Conservation (phyloP, 2,329 filamentous ascomycete species). For the Arthrobotrys entomopaga region DNA sequence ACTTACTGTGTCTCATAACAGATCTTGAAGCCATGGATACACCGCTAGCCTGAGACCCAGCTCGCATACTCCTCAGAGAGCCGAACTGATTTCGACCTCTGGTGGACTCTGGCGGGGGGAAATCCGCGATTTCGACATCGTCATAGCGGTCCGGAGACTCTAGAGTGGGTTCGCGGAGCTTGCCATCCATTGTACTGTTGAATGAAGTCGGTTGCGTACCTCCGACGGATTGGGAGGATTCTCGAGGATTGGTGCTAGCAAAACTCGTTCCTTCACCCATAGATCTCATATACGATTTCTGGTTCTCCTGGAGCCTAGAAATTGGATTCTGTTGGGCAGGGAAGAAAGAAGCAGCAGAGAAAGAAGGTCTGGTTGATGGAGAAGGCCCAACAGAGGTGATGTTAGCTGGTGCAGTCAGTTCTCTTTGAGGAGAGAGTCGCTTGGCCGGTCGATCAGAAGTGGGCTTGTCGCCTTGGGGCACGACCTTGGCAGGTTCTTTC, state of each 20-base stretch:
- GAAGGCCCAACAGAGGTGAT: not conserved
- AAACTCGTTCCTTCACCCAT: conserved; percentile 9
- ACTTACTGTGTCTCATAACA: conserved; percentile 33
- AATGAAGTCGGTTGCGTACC: conserved; percentile 43
- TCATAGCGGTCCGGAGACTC: conserved; percentile 4
- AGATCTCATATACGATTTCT: not conserved
- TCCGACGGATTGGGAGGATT: not conserved
- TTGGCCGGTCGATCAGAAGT: conserved; percentile 24
- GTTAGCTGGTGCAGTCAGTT: too few species aligned
- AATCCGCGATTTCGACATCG: not conserved
- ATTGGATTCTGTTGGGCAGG: not conserved
- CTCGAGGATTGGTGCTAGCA: conserved; percentile 3
- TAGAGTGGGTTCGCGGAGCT: not conserved
- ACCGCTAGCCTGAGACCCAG: not conserved
- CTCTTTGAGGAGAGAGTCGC: conserved; percentile 22
- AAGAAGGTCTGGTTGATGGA: not conserved
- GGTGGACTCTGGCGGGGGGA: not conserved
- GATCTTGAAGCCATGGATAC: conserved; percentile 7
- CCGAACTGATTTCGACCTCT: not conserved
- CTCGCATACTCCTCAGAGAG: not conserved
- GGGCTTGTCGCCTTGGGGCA: not conserved
- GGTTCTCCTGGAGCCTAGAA: conserved; percentile 5
- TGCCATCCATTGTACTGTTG: conserved; percentile 37
- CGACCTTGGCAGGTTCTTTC: not conserved
- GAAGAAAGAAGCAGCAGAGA: not conserved